A percentile compares a stretch with the other conserved stretches of the same genome.
Evolutionary conservation across 257 asterid genomes (phyloP).

Genomic region (Ballota nigra): DNA sequence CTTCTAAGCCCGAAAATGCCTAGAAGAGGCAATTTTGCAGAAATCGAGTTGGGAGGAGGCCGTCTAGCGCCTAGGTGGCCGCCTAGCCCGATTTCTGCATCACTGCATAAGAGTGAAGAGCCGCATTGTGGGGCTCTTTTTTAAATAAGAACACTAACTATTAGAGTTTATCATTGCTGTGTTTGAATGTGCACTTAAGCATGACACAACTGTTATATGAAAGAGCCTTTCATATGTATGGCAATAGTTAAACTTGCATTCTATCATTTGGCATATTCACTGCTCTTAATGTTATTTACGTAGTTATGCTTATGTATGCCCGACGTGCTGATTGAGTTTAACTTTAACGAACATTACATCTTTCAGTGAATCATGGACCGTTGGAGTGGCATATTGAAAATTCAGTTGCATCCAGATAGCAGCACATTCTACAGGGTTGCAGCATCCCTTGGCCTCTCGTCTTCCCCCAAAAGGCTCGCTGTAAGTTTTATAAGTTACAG

Average conservation of each 20-base stretch:
- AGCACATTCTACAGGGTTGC: slow-evolving; percentile 63
- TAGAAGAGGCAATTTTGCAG: no score
- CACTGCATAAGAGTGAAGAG: not conserved
- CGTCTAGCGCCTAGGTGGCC: no score
- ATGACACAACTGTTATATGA: not conserved
- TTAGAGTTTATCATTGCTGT: not conserved
- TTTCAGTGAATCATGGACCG: slow-evolving; percentile 63
- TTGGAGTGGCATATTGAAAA: slow-evolving; percentile 75
- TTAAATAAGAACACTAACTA: not conserved
- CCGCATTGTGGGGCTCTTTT: not conserved
- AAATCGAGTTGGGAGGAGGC: no score
- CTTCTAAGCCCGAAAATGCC: no score
- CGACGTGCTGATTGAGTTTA: not conserved
- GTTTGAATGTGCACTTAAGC: not conserved
- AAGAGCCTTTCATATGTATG: not conserved
- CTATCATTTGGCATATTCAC: not conserved
- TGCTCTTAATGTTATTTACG: not conserved
- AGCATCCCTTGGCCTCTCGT: slow-evolving; percentile 71
- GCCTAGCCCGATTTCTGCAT: no score
- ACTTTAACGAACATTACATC: slow-evolving; percentile 1
- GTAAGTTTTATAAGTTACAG: slow-evolving; percentile 42
- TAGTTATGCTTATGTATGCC: not conserved
- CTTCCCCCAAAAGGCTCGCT: slow-evolving; percentile 49
- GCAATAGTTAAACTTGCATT: not conserved
- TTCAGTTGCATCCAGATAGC: slow-evolving; percentile 60